Conservation (phyloP, 208 protist genomes). For the Blastocrithidia nonstop region DNA sequence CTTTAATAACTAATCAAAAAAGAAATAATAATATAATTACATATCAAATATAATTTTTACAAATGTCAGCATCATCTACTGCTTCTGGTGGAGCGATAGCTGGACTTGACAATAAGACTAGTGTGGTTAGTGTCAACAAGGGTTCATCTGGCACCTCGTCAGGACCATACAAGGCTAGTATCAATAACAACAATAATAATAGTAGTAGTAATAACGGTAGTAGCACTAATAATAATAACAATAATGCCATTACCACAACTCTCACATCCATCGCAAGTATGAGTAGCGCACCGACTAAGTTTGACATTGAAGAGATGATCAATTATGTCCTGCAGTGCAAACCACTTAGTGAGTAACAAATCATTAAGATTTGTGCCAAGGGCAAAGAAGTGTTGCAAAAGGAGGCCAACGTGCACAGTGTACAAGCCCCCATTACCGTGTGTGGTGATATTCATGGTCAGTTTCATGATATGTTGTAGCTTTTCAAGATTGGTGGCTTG, state of each 20-base stretch:
- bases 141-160: too few species aligned
- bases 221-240: conserved; percentile 8
- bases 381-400: conserved; percentile 86
- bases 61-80: too few species aligned
- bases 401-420: conserved; percentile 86
- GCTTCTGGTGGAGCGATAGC: too few species aligned
- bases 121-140: too few species aligned
- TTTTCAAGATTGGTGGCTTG: conserved; percentile 94
- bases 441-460: conserved; percentile 95
- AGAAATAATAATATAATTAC: too few species aligned
- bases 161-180: too few species aligned
- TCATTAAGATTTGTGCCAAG: conserved; percentile 78
- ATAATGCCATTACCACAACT: conserved; percentile 1
- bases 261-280: not conserved
- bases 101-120: too few species aligned
- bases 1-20: too few species aligned
- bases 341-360: conserved; percentile 74
- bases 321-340: conserved; percentile 79
- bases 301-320: conserved; percentile 84
- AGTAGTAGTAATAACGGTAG: conserved; percentile 8
- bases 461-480: conserved; percentile 97
- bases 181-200: conserved; percentile 8
- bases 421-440: conserved; percentile 86
- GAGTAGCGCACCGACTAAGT: conserved; percentile 20
- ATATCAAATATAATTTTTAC: too few species aligned